Conservation (phyloP, 306 rosid genomes). For the Cyclanthera cordifolia region DNA sequence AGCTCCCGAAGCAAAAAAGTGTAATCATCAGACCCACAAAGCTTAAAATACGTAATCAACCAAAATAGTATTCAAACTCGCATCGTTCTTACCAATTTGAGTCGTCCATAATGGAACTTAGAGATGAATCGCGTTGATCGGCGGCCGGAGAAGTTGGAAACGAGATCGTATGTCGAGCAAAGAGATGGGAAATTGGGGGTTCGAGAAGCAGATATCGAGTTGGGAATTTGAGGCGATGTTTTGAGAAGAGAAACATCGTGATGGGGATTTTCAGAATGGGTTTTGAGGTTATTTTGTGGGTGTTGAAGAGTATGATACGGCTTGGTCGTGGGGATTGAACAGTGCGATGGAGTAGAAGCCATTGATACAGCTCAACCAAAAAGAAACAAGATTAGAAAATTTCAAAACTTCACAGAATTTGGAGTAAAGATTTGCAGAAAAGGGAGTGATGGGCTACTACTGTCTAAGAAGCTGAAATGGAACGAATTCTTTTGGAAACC, state of each 20-base stretch:
- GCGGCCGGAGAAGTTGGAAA: constrained; percentile 61
- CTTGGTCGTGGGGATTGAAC: constrained; percentile 39
- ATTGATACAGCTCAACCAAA: constrained; percentile 12
- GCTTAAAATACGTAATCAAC: constrained; percentile 38
- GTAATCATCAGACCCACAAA: constrained; percentile 57
- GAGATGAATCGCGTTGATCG: constrained; percentile 68
- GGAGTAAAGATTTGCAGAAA: too few species aligned
- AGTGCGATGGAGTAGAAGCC: constrained; percentile 66
- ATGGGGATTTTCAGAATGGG: constrained; percentile 24
- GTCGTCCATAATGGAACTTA: constrained; percentile 62
- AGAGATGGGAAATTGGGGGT: constrained; percentile 38
- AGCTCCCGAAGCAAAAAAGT: constrained; percentile 49
- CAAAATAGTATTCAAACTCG: constrained; percentile 38
- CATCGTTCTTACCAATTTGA: constrained; percentile 43
- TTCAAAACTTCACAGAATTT: too few species aligned
- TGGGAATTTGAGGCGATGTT: constrained; percentile 19
- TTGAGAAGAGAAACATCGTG: constrained; percentile 36
- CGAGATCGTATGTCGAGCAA: constrained; percentile 38
- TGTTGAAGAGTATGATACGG: constrained; percentile 33
- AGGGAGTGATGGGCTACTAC: too few species aligned
- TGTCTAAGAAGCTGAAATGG: too few species aligned
- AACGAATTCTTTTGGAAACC: too few species aligned
- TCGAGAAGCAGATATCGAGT: constrained; percentile 24
- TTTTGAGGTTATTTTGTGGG: constrained; percentile 35
- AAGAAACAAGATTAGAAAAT: not conserved